These are phyloP conservation scores for Oryza glaberrima DNA, from an alignment of 176 grass and related monocot genomes.

Conservation along the genomic window DNA sequence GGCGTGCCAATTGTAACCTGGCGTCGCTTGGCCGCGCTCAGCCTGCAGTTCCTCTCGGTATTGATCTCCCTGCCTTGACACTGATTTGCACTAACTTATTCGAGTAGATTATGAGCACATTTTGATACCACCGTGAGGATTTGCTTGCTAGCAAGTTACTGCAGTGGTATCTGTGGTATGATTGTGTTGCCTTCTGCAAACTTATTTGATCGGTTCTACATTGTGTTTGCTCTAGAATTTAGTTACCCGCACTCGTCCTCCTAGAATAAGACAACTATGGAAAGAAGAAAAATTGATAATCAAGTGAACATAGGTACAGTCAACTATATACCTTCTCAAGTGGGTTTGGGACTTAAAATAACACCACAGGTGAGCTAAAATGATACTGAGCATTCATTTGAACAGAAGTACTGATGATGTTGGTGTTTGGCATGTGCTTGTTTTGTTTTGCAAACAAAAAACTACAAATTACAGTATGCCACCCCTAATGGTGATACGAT, in stretches of 20 bases:
- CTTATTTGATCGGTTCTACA: conserved; percentile 7
- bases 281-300: no score
- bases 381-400: neutral
- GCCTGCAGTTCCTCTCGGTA: conserved; percentile 52
- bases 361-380: neutral
- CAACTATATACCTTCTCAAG: neutral
- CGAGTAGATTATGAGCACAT: neutral
- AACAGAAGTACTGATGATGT: neutral
- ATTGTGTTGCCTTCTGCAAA: neutral
- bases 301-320: no score
- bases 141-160: neutral
- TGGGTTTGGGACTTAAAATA: neutral
- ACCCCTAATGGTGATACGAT: neutral
- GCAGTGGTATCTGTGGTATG: neutral
- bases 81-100: neutral
- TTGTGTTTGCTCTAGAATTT: conserved; percentile 1
- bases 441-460: neutral
- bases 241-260: neutral
- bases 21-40: conserved; percentile 85
- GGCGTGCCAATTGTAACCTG: conserved; percentile 92
- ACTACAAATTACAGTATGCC: neutral
- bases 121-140: neutral
- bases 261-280: no score
- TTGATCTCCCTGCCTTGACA: neutral
- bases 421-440: neutral